Evolutionary conservation across 1,284 basidiomycete species (phyloP), one percentile per base, ranked within the genome.

Genomic region (Trametes pubescens): DNA sequence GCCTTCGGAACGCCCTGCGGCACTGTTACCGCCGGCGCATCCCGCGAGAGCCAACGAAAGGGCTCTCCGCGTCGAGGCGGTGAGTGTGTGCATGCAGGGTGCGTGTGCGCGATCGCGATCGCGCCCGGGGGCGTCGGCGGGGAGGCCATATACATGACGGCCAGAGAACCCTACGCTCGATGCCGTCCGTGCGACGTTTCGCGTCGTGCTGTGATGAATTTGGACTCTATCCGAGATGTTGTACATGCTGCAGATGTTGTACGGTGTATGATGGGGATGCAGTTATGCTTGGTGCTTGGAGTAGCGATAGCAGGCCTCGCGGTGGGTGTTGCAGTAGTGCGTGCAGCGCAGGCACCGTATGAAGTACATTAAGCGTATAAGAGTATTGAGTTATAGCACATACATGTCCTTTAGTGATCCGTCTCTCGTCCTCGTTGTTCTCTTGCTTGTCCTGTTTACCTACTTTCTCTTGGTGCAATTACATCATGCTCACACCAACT

Each of bases 1-100:
- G 80, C 78, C 0, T 85, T 86, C 72, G 91, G 90, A 75, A 91
- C 89, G 57, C 87, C 89, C 34, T 34, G 49, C 43, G 29, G 35
- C 53, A 44, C 38, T 32, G 22, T 11, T 9, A 34, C 29, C 46
- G 47, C 47, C 35, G 52, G 47, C 48, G 35, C 35, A 29, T 47
- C n/a, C 14, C 9, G 47, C 34, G 59, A 43, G 51, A 29, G 9
- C 49, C 16, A 35, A 43, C 35, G 38, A 22, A 44, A 52, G 53
- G 43, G 61, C 61, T 57, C 61, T 59, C 53, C 61, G 57, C 46
- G 66, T 59, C 22, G 63, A 34, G 55, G 35, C 26, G 57, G 57
- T 24, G 37, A 51, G 57, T 29, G 57, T 16, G 55, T 29, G 58
- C 37, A 34, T 44, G 35, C 24, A 38, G 14, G 26, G 55, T 29